These are phyloP conservation scores for Trichoderma orchidacearum DNA, from an alignment of 495 filamentous ascomycete genomes.

Conservation along the genomic window DNA sequence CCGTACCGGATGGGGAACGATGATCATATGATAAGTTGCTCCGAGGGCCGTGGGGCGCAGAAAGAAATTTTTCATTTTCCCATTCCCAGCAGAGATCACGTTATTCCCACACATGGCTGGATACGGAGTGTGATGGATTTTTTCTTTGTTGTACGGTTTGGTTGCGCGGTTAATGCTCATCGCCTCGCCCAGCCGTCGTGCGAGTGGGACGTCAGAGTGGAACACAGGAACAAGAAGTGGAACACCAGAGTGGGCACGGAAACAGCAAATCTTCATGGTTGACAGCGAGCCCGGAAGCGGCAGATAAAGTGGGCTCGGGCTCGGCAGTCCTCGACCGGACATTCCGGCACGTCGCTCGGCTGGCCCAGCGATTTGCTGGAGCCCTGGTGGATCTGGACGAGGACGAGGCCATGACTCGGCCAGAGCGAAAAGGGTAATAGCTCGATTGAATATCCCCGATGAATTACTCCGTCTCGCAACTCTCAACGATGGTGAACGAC, in stretches of 20 bases:
- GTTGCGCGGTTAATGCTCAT: not conserved
- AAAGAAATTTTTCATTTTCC: no score
- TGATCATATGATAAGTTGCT: not conserved
- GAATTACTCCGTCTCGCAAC: not conserved
- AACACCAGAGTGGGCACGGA: not conserved
- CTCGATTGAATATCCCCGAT: not conserved
- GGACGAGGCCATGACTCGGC: not conserved
- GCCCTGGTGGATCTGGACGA: not conserved
- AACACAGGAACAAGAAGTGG: no score
- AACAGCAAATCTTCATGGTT: no score
- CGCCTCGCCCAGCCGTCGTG: no score
- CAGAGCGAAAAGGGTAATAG: not conserved
- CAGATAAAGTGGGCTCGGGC: not conserved
- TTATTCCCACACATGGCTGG: not conserved
- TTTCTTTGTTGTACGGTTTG: not conserved
- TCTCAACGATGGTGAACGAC: not conserved
- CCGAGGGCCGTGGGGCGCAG: no score
- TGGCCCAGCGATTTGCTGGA: not conserved
- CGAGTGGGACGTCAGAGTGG: no score
- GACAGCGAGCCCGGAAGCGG: not conserved
- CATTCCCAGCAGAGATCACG: not conserved
- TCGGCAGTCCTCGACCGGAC: not conserved
- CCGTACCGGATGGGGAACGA: no score
- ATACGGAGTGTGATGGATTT: no score
- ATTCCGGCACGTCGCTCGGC: not conserved